phyloP scores from a whole-genome alignment of 345 rosid genomes.

The Rhodamnia rubescens region DNA sequence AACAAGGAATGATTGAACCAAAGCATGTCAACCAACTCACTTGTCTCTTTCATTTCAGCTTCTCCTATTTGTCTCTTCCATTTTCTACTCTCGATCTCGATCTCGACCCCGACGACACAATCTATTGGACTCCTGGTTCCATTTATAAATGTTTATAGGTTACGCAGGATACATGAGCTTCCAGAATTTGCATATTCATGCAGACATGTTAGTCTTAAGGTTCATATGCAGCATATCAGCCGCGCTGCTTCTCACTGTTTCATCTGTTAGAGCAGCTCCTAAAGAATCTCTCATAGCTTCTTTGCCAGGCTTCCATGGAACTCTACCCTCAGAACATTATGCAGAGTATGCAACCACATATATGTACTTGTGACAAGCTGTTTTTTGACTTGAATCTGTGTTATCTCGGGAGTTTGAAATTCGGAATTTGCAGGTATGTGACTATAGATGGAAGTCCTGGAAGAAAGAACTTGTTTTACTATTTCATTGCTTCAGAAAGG shows the following conservation, averaged over 20 bases:
- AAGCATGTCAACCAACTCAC: neutral
- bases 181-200: neutral
- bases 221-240: neutral
- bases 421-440: conserved; percentile 15
- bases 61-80: neutral
- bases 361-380: neutral
- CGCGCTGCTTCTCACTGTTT: neutral
- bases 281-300: conserved; percentile 6
- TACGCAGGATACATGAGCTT: neutral
- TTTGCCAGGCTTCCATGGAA: conserved; percentile 24
- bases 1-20: neutral
- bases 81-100: neutral
- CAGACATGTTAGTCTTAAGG: neutral
- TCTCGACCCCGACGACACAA: neutral
- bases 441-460: conserved; percentile 11
- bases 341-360: conserved; percentile 10
- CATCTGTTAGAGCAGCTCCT: conserved; percentile 12
- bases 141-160: neutral
- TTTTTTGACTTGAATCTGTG: neutral
- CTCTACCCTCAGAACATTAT: conserved; percentile 25
- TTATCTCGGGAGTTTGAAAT: neutral
- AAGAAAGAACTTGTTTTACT: conserved; percentile 27
- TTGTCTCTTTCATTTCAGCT: neutral
- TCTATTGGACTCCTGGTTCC: neutral
- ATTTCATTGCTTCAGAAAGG: conserved; percentile 16